Percentiles rank a stretch among this genome's conserved stretches.
These are phyloP conservation scores for Inonotus obliquus DNA, from an alignment of 1,284 basidiomycete species.

Conservation along the genomic window DNA sequence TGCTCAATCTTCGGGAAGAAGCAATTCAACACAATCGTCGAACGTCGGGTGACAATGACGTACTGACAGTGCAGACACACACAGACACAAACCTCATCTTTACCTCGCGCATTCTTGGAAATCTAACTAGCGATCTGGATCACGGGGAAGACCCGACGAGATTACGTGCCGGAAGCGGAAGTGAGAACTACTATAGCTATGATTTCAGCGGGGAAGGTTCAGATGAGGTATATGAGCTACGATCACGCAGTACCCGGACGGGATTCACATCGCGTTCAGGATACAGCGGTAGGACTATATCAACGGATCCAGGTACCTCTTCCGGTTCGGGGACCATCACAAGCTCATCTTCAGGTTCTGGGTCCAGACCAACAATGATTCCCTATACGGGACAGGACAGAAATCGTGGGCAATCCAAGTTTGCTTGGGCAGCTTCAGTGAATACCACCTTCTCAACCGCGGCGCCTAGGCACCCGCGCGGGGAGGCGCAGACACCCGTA, in stretches of 20 bases:
- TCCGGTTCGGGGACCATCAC: conserved; percentile 4
- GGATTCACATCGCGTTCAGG: conserved; percentile 5
- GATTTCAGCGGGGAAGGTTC: conserved; percentile 2
- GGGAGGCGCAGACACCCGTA: background rate
- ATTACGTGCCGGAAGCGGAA: background rate
- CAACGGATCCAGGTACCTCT: conserved; percentile 3
- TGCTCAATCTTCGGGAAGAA: conserved; percentile 17
- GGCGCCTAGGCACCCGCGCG: background rate
- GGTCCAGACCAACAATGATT: background rate
- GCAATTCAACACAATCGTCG: background rate
- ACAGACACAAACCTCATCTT: conserved; percentile 18
- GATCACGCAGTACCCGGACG: conserved; percentile 6
- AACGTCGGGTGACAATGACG: background rate
- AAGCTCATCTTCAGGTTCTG: conserved; percentile 10
- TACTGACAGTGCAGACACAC: conserved; percentile 4
- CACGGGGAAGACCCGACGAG: background rate
- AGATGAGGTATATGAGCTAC: conserved; percentile 5
- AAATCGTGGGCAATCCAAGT: background rate
- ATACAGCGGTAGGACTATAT: background rate
- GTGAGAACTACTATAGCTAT: conserved; percentile 12
- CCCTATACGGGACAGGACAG: background rate
- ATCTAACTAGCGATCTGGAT: conserved; percentile 14
- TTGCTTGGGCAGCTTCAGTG: background rate
- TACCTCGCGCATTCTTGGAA: conserved; percentile 17
- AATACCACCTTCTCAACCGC: background rate